Evolutionary conservation across 805 yeast species (phyloP).

Genomic region (Saccharomycopsis oosterbeekiorum): DNA sequence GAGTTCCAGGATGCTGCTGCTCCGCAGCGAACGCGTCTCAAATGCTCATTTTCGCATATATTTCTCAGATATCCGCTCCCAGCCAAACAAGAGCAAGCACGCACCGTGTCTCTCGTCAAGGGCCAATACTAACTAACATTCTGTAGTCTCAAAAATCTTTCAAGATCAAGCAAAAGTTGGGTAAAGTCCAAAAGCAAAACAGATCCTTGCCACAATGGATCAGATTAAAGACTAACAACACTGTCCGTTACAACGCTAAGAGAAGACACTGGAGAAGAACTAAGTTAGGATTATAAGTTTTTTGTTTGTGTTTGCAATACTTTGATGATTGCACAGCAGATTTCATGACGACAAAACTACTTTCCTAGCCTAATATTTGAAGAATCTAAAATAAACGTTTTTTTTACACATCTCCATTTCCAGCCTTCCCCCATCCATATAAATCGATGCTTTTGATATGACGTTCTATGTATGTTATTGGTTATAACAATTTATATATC

Average conservation of each 20-base stretch:
- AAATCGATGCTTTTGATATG: background rate
- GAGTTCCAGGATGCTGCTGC: too few species aligned
- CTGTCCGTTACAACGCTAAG: slow-evolving; percentile 97
- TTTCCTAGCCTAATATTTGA: background rate
- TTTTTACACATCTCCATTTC: background rate
- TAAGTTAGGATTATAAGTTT: slow-evolving; percentile 82
- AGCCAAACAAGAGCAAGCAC: background rate
- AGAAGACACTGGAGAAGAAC: slow-evolving; percentile 99
- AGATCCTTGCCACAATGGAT: slow-evolving; percentile 99
- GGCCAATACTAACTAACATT: slow-evolving; percentile 12
- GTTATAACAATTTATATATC: background rate
- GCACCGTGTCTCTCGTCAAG: background rate
- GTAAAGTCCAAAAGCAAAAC: slow-evolving; percentile 98
- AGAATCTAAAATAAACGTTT: background rate
- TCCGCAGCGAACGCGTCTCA: too few species aligned
- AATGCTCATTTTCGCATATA: too few species aligned
- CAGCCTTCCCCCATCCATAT: background rate
- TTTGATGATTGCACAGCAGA: slow-evolving; percentile 9
- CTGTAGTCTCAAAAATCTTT: slow-evolving; percentile 85
- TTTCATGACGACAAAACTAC: slow-evolving; percentile 6
- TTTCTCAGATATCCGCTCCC: too few species aligned
- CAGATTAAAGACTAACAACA: slow-evolving; percentile 97
- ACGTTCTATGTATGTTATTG: background rate
- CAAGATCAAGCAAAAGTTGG: slow-evolving; percentile 96
- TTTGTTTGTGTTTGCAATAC: slow-evolving; percentile 6